phyloP scores from a whole-genome alignment of 1,139 yeast species.

The Nadsonia starkeyi-henricii region DNA sequence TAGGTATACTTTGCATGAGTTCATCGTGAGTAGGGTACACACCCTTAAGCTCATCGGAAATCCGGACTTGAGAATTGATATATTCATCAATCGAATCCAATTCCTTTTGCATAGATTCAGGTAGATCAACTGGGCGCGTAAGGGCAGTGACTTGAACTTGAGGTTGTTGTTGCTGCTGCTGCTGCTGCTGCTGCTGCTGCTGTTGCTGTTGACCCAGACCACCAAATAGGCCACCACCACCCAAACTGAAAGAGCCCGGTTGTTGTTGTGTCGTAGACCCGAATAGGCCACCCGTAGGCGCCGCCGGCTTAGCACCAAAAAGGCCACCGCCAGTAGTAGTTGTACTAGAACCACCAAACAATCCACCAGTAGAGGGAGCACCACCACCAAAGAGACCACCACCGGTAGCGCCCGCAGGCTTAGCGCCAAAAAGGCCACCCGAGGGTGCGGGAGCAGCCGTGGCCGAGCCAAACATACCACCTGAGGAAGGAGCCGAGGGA shows the following conservation, averaged over 20 bases:
- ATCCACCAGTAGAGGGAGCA: constrained; percentile 11
- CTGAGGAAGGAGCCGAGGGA: neutral
- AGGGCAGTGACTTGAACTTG: constrained; percentile 52
- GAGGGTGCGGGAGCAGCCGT: constrained; percentile 3
- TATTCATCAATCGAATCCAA: constrained; percentile 73
- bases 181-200: constrained; percentile 21
- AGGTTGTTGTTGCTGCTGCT: constrained; percentile 27
- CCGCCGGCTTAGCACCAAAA: constrained; percentile 15
- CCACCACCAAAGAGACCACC: neutral
- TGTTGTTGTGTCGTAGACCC: constrained; percentile 17
- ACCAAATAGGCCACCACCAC: constrained; percentile 7
- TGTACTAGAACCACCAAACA: constrained; percentile 18
- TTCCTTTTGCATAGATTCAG: constrained; percentile 59
- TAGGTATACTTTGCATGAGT: constrained; percentile 65
- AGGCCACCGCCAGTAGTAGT: constrained; percentile 16
- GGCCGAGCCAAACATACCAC: constrained; percentile 3
- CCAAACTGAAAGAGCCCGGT: constrained; percentile 3
- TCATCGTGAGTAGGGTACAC: constrained; percentile 53
- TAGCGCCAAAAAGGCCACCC: constrained; percentile 2
- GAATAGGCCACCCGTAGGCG: constrained; percentile 15
- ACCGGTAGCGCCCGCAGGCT: neutral
- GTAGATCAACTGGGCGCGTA: constrained; percentile 79
- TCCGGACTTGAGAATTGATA: constrained; percentile 69
- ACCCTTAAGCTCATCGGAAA: constrained; percentile 63
- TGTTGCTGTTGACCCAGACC: constrained; percentile 14